Conservation (phyloP, 73 alveolate genomes). For the Paramecium octaurelia region DNA sequence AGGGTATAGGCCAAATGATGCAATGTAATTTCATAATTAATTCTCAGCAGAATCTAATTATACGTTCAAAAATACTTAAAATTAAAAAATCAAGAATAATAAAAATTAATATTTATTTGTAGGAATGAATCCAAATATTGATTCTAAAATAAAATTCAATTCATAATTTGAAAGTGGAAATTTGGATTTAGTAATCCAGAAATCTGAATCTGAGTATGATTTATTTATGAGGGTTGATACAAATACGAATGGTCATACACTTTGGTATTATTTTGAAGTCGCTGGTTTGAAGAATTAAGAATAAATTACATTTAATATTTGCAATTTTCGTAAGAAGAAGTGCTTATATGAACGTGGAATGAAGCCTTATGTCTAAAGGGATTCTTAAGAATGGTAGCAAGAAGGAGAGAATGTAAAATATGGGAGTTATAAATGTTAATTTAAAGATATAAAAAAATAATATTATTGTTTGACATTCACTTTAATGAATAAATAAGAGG, state of each 20-base stretch:
- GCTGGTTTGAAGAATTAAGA: conserved; percentile 67
- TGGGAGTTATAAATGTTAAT: not conserved
- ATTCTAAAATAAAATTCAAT: conserved; percentile 79
- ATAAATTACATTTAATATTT: conserved; percentile 80
- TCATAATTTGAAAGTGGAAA: conserved; percentile 95
- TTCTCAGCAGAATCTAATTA: conserved; percentile 48
- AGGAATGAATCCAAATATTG: conserved; percentile 51
- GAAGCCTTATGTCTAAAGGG: conserved; percentile 45
- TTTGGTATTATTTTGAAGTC: conserved; percentile 90
- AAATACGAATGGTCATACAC: conserved; percentile 85
- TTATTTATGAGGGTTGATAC: conserved; percentile 88
- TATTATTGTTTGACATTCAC: conserved; percentile 3
- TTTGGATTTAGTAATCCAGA: conserved; percentile 69
- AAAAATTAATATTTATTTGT: conserved; percentile 28
- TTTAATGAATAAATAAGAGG: not conserved
- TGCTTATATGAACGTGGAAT: conserved; percentile 79
- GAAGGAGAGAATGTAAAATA: conserved; percentile 54
- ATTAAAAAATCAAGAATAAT: not conserved
- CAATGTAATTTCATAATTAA: conserved; percentile 56
- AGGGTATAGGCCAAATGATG: conserved; percentile 64
- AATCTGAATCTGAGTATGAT: conserved; percentile 79
- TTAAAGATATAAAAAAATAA: not conserved
- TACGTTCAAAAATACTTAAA: not conserved
- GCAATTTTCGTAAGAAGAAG: conserved; percentile 81
- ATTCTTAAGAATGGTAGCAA: not conserved